phyloP scores from a whole-genome alignment of 139 green algal genomes.

The Medakamo hakoo region DNA sequence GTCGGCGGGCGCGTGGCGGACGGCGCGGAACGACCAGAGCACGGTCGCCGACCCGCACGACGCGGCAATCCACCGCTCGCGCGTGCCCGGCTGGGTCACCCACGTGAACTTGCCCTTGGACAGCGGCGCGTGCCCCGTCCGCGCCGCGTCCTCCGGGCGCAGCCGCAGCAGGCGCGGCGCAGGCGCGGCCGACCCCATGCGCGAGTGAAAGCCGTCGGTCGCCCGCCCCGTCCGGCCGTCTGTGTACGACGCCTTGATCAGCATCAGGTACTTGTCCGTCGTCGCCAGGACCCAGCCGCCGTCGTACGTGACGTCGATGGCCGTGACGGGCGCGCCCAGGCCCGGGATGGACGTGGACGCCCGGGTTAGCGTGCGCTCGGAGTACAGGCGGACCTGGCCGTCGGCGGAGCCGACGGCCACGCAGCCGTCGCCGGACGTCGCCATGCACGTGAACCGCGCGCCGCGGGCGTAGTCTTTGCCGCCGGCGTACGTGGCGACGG shows the following conservation, averaged over 20 bases:
- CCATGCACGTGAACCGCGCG: constrained; percentile 73
- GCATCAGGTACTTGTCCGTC: constrained; percentile 82
- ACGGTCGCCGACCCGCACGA: constrained; percentile 58
- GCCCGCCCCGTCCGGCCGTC: constrained; percentile 44
- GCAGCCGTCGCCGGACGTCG: constrained; percentile 63
- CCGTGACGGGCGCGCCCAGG: constrained; percentile 73
- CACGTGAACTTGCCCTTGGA: constrained; percentile 61
- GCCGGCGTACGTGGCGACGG: constrained; percentile 36
- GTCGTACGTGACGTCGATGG: constrained; percentile 82
- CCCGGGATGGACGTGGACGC: constrained; percentile 78
- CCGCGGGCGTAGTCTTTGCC: constrained; percentile 80
- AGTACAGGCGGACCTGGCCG: constrained; percentile 77
- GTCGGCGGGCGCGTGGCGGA: constrained; percentile 30
- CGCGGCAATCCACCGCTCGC: constrained; percentile 76
- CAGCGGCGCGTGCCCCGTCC: constrained; percentile 19
- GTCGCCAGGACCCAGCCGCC: constrained; percentile 75
- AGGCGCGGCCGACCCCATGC: constrained; percentile 38
- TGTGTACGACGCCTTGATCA: constrained; percentile 71
- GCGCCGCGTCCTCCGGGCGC: constrained; percentile 48
- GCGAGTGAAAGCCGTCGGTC: constrained; percentile 54
- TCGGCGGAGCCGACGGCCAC: constrained; percentile 75
- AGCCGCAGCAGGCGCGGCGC: constrained; percentile 76
- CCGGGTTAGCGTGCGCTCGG: constrained; percentile 48
- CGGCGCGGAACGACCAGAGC: constrained; percentile 67
- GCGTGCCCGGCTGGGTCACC: constrained; percentile 59